Conservation (phyloP, 139 green algal genomes). For the Tetratostichococcus sp. region DNA sequence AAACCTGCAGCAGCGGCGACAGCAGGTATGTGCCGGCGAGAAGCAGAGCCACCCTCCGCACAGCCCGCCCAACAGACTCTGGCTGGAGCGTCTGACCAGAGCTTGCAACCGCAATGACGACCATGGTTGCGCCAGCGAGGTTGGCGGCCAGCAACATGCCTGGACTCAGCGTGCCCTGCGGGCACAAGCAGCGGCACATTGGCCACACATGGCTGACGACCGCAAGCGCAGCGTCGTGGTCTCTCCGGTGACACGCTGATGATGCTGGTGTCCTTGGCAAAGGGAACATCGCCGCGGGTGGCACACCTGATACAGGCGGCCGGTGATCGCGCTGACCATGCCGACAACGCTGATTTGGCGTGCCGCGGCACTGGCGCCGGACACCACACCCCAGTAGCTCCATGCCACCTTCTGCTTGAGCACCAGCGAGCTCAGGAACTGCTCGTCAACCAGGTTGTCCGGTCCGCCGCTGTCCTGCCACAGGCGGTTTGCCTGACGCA, state of each 20-base stretch:
- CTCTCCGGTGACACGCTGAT: too few species aligned
- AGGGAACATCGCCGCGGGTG: too few species aligned
- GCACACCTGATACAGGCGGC: slow-evolving; percentile 32
- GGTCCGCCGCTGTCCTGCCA: not conserved
- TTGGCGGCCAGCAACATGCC: too few species aligned
- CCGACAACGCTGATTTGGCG: slow-evolving; percentile 60
- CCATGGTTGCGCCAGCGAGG: too few species aligned
- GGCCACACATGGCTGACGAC: too few species aligned
- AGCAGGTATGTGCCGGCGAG: slow-evolving; percentile 63
- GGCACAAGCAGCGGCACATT: too few species aligned
- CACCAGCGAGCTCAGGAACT: slow-evolving; percentile 29
- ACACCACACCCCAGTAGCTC: slow-evolving; percentile 57
- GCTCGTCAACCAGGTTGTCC: slow-evolving; percentile 9
- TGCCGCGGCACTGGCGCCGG: slow-evolving; percentile 40
- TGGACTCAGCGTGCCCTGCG: not conserved
- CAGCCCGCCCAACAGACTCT: slow-evolving; percentile 7
- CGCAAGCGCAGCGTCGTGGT: too few species aligned
- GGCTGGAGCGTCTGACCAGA: too few species aligned
- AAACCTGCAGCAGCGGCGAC: slow-evolving; percentile 53
- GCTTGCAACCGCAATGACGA: too few species aligned
- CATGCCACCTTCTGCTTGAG: slow-evolving; percentile 50
- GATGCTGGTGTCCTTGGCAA: too few species aligned
- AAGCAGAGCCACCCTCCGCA: slow-evolving; percentile 42
- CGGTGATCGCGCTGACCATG: slow-evolving; percentile 31
- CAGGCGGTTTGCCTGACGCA: not conserved